Evolutionary conservation across 805 yeast species (phyloP), one percentile per base, ranked within the genome.

Genomic region (Saturnispora halmiae): DNA sequence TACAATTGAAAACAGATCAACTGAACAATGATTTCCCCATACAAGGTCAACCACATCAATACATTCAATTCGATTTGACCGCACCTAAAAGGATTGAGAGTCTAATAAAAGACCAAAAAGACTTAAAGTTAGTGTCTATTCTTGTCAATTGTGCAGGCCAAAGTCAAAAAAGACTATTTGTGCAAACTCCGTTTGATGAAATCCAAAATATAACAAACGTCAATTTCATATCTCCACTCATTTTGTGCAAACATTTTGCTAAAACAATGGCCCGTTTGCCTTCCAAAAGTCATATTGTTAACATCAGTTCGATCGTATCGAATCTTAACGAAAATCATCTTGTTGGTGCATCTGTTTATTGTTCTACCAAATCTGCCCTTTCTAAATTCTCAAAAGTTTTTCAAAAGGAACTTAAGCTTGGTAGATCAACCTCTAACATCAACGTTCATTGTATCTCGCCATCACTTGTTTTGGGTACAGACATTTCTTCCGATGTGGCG

Each of bases 341-440:
- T 3, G 34, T 43, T 6, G 94, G 94, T 1, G 69, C 86, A 0
- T 46, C 75, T 0, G 78, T 78, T 0, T 85, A 85, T 50, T 63
- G 80, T 0, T 82, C 87, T 0, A 64, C 81, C 40, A 85, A 85
- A 53, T 77, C 80, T 0, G 95, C 86, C 0, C 51, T 85, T 3
- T 59, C 72, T 36, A 80, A 80, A 3, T 75, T 84, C 49, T 72
- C 86, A 0, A 59, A 64, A 34, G 56, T 79, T 0, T 54, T 82
- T 26, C 81, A 88, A 0, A 49, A 56, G 1, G 95, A 85, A 48
- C 53, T 81, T 44, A 13, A 11, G 3, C 15, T 42, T 8, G 26
- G 38, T 9, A 40, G 31, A 6, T 69, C 68, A 11, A 58, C 74
- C 1, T 56, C 61, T 27, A 65, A 65, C 8, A 67, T 85, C 2